These are phyloP conservation scores for Lactarius sanguifluus DNA, from an alignment of 768 basidiomycete species.

Conservation along the genomic window DNA sequence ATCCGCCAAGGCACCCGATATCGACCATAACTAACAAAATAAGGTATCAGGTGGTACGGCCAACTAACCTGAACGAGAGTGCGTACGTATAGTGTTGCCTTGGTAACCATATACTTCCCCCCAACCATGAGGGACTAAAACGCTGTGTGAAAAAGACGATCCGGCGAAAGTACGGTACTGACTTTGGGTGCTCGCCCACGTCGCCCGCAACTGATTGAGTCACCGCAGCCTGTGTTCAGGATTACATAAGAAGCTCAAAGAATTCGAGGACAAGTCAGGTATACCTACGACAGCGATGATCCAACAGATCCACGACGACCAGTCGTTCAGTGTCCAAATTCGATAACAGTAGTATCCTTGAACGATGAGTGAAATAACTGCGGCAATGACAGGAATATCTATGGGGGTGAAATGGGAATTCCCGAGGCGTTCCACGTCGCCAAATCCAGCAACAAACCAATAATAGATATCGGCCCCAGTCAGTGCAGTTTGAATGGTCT, in stretches of 20 bases:
- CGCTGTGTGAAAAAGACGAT: background rate
- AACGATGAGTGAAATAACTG: background rate
- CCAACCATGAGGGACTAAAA: background rate
- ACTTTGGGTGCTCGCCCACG: background rate
- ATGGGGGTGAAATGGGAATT: background rate
- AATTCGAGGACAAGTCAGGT: background rate
- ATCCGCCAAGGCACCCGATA: background rate
- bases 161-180: background rate
- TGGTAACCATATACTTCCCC: background rate
- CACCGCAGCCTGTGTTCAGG: background rate
- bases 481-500: background rate
- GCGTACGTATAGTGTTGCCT: background rate
- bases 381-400: background rate
- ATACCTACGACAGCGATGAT: background rate
- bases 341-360: background rate
- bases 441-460: background rate
- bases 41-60: background rate
- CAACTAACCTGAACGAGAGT: background rate
- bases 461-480: background rate
- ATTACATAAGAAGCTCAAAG: background rate
- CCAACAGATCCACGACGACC: background rate
- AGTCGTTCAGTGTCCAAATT: background rate
- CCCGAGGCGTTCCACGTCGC: background rate
- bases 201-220: background rate
- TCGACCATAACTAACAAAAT: background rate